Percentiles rank a stretch among this genome's conserved stretches.
Conservation (phyloP, 108 stramenopile species). For the Nannochloropsis granulata region DNA sequence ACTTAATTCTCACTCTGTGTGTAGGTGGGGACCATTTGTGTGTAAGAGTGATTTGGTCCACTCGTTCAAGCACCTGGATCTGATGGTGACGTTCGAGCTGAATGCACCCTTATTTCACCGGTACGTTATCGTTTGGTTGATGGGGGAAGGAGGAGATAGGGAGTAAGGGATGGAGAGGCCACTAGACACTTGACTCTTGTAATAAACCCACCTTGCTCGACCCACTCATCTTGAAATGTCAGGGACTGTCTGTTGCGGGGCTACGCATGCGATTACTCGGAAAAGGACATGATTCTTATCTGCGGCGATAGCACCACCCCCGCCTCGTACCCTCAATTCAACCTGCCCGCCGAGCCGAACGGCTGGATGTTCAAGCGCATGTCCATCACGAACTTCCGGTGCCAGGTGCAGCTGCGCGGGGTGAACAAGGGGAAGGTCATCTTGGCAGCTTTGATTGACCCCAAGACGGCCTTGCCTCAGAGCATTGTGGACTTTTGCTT, state of each 20-base stretch:
- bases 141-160: no score
- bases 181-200: neutral
- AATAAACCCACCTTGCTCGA: neutral
- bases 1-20: no score
- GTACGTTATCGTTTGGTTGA: neutral
- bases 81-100: neutral
- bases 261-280: neutral
- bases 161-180: no score
- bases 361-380: neutral
- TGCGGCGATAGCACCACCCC: neutral
- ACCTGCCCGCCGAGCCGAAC: neutral
- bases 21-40: neutral
- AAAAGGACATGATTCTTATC: neutral
- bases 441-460: neutral
- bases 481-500: neutral
- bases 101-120: neutral
- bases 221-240: neutral
- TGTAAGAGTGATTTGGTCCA: neutral
- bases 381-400: neutral
- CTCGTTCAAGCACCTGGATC: neutral
- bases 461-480: neutral
- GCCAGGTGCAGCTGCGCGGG: neutral
- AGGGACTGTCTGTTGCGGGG: neutral
- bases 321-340: neutral
- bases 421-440: neutral